Evolutionary conservation across 257 asterid species (phyloP), one percentile per base, ranked within the genome.

Genomic region (Ligustrum vulgare): DNA sequence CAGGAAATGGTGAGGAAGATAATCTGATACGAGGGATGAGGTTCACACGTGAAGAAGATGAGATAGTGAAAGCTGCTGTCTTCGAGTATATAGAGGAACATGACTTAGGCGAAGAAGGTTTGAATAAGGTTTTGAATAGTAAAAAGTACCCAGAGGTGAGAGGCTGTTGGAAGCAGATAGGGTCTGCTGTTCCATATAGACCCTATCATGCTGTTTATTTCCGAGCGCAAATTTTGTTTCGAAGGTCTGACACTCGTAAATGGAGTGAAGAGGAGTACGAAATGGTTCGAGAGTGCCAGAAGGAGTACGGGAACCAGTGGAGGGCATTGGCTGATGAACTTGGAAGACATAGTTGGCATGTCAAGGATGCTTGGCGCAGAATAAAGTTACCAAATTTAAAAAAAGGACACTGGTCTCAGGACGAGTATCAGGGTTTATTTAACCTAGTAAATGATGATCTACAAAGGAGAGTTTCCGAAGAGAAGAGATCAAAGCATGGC

Each of bases 151-250:
- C 47, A 3, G 4, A 56, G 62, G 1, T 83, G 72, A 81, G 12
- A 72, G 86, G 86, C 75, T 87, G 92, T 77, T 85, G 92, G 90
- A 82, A 67, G 67, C 83, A 87, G 65, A 83, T 85, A 68, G 88
- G 58, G 8, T 20, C 79, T 45, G 69, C 84, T 31, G 56, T 84
- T 74, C 88, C 92, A 25, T 76, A 86, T 79, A 88, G 90, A 73
- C 90, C 89, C 18, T 33, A 51, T 32, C 0, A 0, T 0, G 36
- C 92, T 56, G 8, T 72, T 31, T 88, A 84, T 72, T 66, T 0
- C 66, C 90, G 90, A 64, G 89, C 86, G 25, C 88, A 82, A 45
- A 18, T 80, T 73, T 16, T 88, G 67, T 79, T 83, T 60, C 63
- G 78, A 60, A 78, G 89, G 84, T 83, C 88, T 4, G 83, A 80